Evolutionary conservation across 2,329 filamentous ascomycete genomes (phyloP), one percentile per base, ranked within the genome.

Genomic region (Penicillium occitanis): DNA sequence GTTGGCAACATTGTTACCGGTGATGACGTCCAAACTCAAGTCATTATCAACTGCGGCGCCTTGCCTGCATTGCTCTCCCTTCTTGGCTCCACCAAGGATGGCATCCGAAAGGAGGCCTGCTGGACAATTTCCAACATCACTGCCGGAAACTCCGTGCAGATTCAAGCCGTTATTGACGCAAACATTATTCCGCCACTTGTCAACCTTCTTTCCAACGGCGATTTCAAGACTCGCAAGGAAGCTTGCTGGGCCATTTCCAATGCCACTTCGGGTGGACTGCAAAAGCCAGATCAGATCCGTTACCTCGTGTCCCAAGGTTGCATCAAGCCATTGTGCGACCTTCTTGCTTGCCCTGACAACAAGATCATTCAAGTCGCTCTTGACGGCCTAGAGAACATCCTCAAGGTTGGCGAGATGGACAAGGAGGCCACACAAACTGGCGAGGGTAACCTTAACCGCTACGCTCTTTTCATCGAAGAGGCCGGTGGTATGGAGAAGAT

Each of bases 121-220:
- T 99, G 95, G 95, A 99, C 95, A 61, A 99, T 99, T 73, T 97
- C 93, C 77, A 99, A 99, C 86, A 92, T 99, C 75, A 99, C 95
- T 37, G 95, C 95, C 67, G 95, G 95, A 69, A 99, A 99, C 85
- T 97, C 94, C 44, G 92, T 90, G 66, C 95, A 99, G 82, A 99
- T 99, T 73, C 95, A 99, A 84, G 85, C 93, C 10, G 95, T 99
- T 65, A 90, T 99, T 73, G 95, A 99, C 75, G 93, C 93, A 74
- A 95, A 96, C 82, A 96, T 99, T 75, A 95, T 99, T 72, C 93
- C 93, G 42, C 95, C 95, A 68, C 85, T 99, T 73, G 97, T 99
- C 77, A 93, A 98, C 80, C 88, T 99, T 44, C 87, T 99, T 68
- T 93, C 92, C 70, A 96, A 98, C 75, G 95, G 95, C 69, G 95